Conservation (phyloP, 208 protist genomes). For the Leishmania guyanensis region DNA sequence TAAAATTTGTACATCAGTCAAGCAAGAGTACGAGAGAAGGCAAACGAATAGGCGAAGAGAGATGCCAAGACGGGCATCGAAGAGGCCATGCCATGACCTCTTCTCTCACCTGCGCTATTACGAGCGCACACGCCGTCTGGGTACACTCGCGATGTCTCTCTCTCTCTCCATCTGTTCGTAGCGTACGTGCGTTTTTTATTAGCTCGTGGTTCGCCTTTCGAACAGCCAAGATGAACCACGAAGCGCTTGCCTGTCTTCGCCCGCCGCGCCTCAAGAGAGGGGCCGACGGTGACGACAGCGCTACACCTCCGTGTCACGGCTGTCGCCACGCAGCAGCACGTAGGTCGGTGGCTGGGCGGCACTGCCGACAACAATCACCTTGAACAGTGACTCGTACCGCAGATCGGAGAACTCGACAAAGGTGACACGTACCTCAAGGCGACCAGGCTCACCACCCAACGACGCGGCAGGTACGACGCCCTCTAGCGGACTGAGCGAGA, state of each 20-base stretch:
- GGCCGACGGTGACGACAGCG: background rate
- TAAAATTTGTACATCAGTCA: background rate
- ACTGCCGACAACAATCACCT: conserved; percentile 52
- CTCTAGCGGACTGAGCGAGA: conserved; percentile 43
- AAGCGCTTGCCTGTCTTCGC: background rate
- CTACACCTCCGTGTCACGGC: conserved; percentile 82
- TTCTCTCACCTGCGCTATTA: background rate
- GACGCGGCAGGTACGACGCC: conserved; percentile 72
- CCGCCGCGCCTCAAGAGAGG: background rate
- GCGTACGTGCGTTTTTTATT: background rate
- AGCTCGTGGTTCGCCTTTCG: background rate
- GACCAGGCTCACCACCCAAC: conserved; percentile 66
- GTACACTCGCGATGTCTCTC: background rate
- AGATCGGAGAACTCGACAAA: conserved; percentile 76
- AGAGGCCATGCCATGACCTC: background rate
- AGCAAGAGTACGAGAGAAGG: background rate
- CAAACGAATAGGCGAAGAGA: background rate
- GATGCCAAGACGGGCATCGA: background rate
- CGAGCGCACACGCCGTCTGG: too few relatives aligned
- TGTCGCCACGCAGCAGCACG: conserved; percentile 73
- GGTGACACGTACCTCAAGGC: conserved; percentile 38
- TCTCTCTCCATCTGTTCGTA: background rate
- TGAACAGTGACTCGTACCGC: conserved; percentile 69
- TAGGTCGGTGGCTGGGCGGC: conserved; percentile 32
- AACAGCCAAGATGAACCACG: background rate